Conservation (phyloP, 1,284 basidiomycete genomes). For the Naganishia albida region DNA sequence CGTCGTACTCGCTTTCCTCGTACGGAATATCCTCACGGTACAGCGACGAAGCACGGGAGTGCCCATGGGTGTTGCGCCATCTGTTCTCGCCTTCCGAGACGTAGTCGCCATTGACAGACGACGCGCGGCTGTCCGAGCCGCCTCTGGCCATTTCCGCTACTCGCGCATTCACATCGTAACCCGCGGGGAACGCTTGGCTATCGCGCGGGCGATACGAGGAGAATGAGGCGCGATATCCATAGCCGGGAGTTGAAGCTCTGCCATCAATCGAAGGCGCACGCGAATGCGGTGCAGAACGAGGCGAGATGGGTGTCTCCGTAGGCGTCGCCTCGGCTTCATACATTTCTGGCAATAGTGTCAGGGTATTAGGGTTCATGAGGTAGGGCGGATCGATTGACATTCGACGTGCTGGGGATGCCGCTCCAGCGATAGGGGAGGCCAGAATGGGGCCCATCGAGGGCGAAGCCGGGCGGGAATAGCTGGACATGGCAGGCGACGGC, state of each 20-base stretch:
- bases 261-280: slow-evolving; percentile 30
- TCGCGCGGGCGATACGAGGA: slow-evolving; percentile 34
- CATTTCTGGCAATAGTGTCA: slow-evolving; percentile 53
- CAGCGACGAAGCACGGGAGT: slow-evolving; percentile 8
- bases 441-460: slow-evolving; percentile 9
- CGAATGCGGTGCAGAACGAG: slow-evolving; percentile 28
- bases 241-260: slow-evolving; percentile 27
- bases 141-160: slow-evolving; percentile 13
- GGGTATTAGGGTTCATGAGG: slow-evolving; percentile 44
- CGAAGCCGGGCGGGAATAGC: slow-evolving; percentile 19
- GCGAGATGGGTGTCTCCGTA: slow-evolving; percentile 1
- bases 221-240: slow-evolving; percentile 24
- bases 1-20: slow-evolving; percentile 20
- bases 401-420: slow-evolving; percentile 10
- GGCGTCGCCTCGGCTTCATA: slow-evolving; percentile 39
- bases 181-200: slow-evolving; percentile 25
- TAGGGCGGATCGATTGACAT: slow-evolving; percentile 46
- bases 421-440: slow-evolving; percentile 9
- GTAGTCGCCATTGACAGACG: slow-evolving; percentile 24
- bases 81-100: slow-evolving; percentile 6
- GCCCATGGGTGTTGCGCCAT: slow-evolving; percentile 8
- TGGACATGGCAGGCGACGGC: slow-evolving; percentile 16
- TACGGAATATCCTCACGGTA: slow-evolving; percentile 20
- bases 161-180: slow-evolving; percentile 31
- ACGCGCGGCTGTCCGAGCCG: slow-evolving; percentile 12